Percentiles rank a stretch among this genome's conserved stretches.
phyloP scores from a whole-genome alignment of 1,284 basidiomycete species.

The Coriolopsis trogii region DNA sequence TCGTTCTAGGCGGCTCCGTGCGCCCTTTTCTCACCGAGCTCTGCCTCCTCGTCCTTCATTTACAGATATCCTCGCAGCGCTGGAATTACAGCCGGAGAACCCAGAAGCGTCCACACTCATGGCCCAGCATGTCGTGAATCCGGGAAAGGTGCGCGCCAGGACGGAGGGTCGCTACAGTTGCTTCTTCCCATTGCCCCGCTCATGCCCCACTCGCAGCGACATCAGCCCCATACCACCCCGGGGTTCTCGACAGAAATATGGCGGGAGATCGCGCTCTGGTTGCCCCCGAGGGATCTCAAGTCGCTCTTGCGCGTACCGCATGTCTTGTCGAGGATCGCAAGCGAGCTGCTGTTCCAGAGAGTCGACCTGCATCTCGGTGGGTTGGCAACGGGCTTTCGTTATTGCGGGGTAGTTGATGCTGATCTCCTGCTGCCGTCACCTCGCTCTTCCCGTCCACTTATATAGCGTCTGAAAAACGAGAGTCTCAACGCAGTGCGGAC shows the following conservation, averaged over 20 bases:
- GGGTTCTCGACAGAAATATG: slow-evolving; percentile 70
- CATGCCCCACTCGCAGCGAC: slow-evolving; percentile 20
- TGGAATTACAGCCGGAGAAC: slow-evolving; percentile 67
- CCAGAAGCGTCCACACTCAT: slow-evolving; percentile 65
- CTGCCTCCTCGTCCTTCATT: background rate
- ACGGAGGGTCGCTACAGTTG: slow-evolving; percentile 6
- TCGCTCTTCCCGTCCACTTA: slow-evolving; percentile 2
- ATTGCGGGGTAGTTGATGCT: slow-evolving; percentile 1
- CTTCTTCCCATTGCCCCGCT: slow-evolving; percentile 10
- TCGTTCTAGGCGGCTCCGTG: slow-evolving; percentile 26
- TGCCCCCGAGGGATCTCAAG: slow-evolving; percentile 68
- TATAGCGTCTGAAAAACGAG: slow-evolving; percentile 45
- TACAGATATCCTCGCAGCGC: slow-evolving; percentile 65
- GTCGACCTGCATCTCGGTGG: slow-evolving; percentile 61
- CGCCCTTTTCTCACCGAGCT: slow-evolving; percentile 15
- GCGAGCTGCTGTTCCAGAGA: slow-evolving; percentile 64
- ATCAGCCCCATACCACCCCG: slow-evolving; percentile 31
- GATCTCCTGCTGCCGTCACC: slow-evolving; percentile 2
- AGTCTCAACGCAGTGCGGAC: slow-evolving; percentile 70
- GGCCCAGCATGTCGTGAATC: slow-evolving; percentile 38
- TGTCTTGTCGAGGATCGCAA: slow-evolving; percentile 66
- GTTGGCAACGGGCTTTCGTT: slow-evolving; percentile 11
- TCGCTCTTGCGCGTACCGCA: slow-evolving; percentile 66
- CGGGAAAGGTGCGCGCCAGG: slow-evolving; percentile 34
- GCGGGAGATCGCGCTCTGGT: slow-evolving; percentile 65